Evolutionary conservation across 2,329 filamentous ascomycete genomes (phyloP), one percentile per base, ranked within the genome.

Genomic region (Nothophoma quercina): DNA sequence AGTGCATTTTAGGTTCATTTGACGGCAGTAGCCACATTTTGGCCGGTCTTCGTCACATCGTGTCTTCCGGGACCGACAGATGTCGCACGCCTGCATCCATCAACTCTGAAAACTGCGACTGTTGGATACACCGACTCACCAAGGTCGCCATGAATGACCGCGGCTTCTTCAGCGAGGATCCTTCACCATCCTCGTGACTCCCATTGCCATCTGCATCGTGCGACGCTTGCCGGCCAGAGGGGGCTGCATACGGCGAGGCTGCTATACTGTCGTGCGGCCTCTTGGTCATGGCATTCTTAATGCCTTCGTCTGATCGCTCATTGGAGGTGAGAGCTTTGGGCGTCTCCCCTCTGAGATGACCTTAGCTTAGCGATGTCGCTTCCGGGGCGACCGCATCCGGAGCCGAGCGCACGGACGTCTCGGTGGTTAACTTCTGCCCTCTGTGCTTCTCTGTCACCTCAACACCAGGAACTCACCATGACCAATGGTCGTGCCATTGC

Each of bases 11-110:
- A 81, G 55, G 7, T 78, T 78, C 35, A 79, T 75, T 12, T 72
- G 68, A 57, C 77, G 79, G 68, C 81, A 84, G 40, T 82, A 74
- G 23, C 80, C 80, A 58, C 81, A 84, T 39, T 59, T 65, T 26
- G 81, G 81, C 25, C 78, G 72, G 51, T 81, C 81, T 65, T 83
- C 81, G 55, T 84, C 81, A 64, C 81, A 84, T 70, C 80, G 68
- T 15, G 80, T 82, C 69, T 83, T 83, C 61, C 81, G 81, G 40
- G 78, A 68, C 21, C 81, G 75, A 61, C 81, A 84, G 13, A 75
- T 77, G 60, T 84, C 81, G 60, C 81, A 84, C 2, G 81, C 81
- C 80, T 73, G 26, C 10, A n/a, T 12, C 13, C 5, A 36, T 67
- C 32, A 69, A 50, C n/a, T n/a, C n/a, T n/a, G n/a, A n/a, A n/a